Base-by-base conservation (phyloP, 176 grass and related monocot species). In the Calamus simplicifolius region DNA sequence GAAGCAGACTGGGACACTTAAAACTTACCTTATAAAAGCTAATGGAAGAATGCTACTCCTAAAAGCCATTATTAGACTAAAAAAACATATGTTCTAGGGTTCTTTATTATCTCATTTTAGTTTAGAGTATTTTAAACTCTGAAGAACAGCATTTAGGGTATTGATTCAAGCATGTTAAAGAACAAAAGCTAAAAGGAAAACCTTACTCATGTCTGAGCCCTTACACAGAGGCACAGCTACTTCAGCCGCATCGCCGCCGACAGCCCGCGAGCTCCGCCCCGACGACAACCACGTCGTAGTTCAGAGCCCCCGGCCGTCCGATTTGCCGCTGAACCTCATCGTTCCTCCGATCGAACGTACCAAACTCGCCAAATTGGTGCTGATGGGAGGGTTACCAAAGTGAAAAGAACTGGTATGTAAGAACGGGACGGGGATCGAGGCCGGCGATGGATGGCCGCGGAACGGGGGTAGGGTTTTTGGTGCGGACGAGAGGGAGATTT, bases 201-300 rank as follows among this genome's bases (percentile, higher is more conserved):
- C 48, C 75, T 58, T 58, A 96, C 92, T 87, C 18, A 90, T 84
- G 91, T 97, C 93, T 52, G 87, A 55, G 56, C 93, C 81, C 56
- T 97, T 97, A 97, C 73, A 71, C 81, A 91, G 58, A 97, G 84
- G 75, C 93, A 97, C 61, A 97, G 74, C 81, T 83, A 84, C 76
- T 91, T 91, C 59, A 91, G 54, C 57, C 93, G 84, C 79, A 92
- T 91, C 57, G 84, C 93, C 7, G 87, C 84, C 23, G 93, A 78
- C 21, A 91, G 68, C 58, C 93, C 28, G 92, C 92, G 0, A 87
- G 92, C 23, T 87, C 87, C 0, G 81, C 87, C 16, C 92, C 87
- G 25, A 97, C 87, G 61, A 97, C 75, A 48, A 88, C 93, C 27
- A 92, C 87, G 50, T 92, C 84, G 74, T 97, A 91, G 73, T 64